Evolutionary conservation across 2,329 filamentous ascomycete species (phyloP).

Genomic region (Ascochyta koolunga): DNA sequence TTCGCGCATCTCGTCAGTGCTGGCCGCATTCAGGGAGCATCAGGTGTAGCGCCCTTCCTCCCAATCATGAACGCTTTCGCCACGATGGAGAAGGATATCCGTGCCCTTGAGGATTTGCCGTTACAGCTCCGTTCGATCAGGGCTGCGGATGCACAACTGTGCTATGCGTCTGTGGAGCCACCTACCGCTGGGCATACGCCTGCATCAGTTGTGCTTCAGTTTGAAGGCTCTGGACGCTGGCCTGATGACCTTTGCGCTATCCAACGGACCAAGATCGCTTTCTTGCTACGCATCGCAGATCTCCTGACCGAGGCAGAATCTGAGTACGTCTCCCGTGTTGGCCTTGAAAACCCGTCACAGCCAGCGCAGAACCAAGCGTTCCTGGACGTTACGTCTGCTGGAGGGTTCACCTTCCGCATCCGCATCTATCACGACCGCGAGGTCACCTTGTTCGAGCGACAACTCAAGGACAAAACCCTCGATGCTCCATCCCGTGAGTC

Average conservation of each 20-base stretch:
- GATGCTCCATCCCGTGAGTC: conserved; percentile 71
- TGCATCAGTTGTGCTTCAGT: conserved; percentile 83
- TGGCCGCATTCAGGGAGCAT: conserved; percentile 42
- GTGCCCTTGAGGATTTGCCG: conserved; percentile 80
- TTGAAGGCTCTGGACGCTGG: conserved; percentile 93
- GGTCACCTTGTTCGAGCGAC: conserved; percentile 77
- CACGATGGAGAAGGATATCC: conserved; percentile 76
- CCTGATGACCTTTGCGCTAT: conserved; percentile 90
- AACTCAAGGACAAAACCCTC: conserved; percentile 73
- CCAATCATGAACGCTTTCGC: conserved; percentile 72
- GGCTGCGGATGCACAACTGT: conserved; percentile 72
- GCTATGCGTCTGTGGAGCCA: conserved; percentile 70
- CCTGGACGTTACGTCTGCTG: conserved; percentile 78
- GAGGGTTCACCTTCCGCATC: conserved; percentile 77
- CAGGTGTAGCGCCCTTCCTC: conserved; percentile 66
- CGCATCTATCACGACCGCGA: conserved; percentile 91
- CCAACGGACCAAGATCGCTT: conserved; percentile 91
- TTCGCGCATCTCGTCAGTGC: conserved; percentile 54
- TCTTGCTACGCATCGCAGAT: conserved; percentile 74
- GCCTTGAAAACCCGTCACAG: conserved; percentile 75
- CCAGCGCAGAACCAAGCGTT: conserved; percentile 78
- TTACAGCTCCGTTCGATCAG: conserved; percentile 83
- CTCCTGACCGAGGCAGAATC: conserved; percentile 69
- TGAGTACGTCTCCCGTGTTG: conserved; percentile 70
- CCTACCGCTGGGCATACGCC: conserved; percentile 60